These are phyloP conservation scores for Amoebophrya sp. DNA, from an alignment of 169 alveolate species.

Conservation along the genomic window DNA sequence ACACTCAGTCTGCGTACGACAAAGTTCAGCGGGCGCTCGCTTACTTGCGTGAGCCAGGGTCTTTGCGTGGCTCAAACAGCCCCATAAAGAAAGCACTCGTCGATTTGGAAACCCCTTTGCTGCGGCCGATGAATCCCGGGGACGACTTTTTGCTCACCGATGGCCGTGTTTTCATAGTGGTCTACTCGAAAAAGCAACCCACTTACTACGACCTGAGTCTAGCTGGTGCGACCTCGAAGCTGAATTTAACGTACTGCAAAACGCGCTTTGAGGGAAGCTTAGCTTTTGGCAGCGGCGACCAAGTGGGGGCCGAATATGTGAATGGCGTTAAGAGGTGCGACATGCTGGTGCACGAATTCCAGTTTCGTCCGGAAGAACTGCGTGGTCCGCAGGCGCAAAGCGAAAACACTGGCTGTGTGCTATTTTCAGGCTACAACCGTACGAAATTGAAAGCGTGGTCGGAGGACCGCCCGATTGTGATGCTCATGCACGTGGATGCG, in stretches of 20 bases:
- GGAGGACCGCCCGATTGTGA: neutral
- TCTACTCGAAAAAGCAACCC: neutral
- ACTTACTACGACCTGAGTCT: neutral
- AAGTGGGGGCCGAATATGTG: neutral
- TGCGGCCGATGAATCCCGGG: neutral
- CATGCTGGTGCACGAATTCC: neutral
- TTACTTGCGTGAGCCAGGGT: neutral
- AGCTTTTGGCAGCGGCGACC: neutral
- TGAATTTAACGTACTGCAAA: neutral
- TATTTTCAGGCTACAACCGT: neutral
- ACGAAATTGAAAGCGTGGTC: neutral
- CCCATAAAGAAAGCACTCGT: neutral
- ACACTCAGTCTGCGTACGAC: neutral
- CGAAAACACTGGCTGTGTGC: neutral
- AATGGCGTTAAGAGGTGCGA: neutral
- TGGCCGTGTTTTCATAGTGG: neutral
- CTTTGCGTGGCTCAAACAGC: neutral
- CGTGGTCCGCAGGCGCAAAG: neutral
- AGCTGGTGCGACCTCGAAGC: neutral
- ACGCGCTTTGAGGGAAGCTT: neutral
- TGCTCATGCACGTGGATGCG: neutral
- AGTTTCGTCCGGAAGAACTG: neutral
- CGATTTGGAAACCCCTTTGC: neutral
- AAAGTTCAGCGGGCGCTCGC: neutral
- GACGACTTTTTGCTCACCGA: neutral